These are phyloP conservation scores for Coemansia sp. DNA, from an alignment of 192 early-diverging fungal genomes.

Conservation along the genomic window DNA sequence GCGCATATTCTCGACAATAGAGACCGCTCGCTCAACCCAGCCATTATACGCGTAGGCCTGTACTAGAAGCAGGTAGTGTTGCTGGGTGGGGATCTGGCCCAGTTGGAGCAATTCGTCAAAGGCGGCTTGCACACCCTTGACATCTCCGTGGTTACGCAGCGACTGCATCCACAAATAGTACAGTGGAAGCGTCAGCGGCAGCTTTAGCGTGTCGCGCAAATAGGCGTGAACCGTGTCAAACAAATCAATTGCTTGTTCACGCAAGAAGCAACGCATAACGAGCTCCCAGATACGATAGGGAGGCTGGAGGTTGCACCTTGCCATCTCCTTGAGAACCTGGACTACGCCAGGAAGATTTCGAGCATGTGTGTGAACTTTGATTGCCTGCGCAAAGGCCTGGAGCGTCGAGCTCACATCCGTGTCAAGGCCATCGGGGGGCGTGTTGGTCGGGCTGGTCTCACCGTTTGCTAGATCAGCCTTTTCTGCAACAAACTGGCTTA, in stretches of 20 bases:
- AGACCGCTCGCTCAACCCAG: constrained; percentile 39
- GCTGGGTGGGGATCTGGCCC: constrained; percentile 47
- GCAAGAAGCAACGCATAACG: constrained; percentile 32
- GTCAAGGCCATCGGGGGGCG: not conserved
- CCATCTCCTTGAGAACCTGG: constrained; percentile 28
- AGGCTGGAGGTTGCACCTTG: constrained; percentile 10
- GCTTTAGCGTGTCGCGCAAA: constrained; percentile 26
- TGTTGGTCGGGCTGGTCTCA: not conserved
- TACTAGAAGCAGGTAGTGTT: constrained; percentile 45
- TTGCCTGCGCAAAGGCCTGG: constrained; percentile 13
- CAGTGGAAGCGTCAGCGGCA: constrained; percentile 44
- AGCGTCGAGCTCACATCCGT: not conserved
- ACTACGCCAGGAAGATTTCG: constrained; percentile 37
- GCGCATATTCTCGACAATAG: constrained; percentile 39
- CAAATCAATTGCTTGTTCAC: constrained; percentile 47
- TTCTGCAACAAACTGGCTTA: not conserved
- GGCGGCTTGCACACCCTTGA: constrained; percentile 34
- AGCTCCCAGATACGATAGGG: constrained; percentile 30
- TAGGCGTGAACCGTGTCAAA: constrained; percentile 42
- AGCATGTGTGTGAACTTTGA: constrained; percentile 26
- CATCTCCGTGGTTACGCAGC: constrained; percentile 47
- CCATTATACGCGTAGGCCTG: constrained; percentile 43
- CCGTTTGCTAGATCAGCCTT: not conserved
- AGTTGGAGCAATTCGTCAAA: constrained; percentile 46
- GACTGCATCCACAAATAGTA: constrained; percentile 48